These are phyloP conservation scores for Trametes versicolor DNA, from an alignment of 1,284 basidiomycete genomes.

Conservation along the genomic window DNA sequence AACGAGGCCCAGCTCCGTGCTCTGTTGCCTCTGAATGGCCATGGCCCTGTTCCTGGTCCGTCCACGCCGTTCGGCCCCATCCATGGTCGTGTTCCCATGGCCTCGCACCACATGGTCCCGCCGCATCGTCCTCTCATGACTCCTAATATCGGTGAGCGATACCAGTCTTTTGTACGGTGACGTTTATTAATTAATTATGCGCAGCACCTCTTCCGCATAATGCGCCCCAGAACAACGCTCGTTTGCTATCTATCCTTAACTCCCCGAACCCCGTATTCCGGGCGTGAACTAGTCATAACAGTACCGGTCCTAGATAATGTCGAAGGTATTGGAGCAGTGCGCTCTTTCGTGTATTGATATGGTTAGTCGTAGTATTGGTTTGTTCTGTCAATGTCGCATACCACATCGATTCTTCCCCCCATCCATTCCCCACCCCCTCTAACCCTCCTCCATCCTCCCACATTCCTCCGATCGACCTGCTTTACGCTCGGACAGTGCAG, in stretches of 20 bases:
- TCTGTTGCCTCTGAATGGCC: conserved; percentile 43
- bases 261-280: conserved; percentile 39
- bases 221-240: conserved; percentile 40
- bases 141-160: conserved; percentile 29
- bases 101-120: conserved; percentile 19
- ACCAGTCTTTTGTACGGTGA: background rate
- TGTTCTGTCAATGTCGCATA: conserved; percentile 34
- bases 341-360: conserved; percentile 37
- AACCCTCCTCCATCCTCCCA: background rate
- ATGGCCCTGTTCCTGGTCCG: conserved; percentile 20
- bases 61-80: conserved; percentile 9
- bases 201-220: conserved; percentile 31
- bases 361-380: conserved; percentile 37
- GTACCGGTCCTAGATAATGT: conserved; percentile 43
- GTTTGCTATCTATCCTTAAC: conserved; percentile 49
- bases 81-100: conserved; percentile 6
- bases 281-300: conserved; percentile 35
- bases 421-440: conserved; percentile 1
- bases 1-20: conserved; percentile 62
- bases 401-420: conserved; percentile 28
- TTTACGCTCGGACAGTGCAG: conserved; percentile 33
- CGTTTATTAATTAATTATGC: conserved; percentile 12
- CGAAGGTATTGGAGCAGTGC: conserved; percentile 34
- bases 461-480: conserved; percentile 18
- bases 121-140: conserved; percentile 31